A percentile compares a stretch with the other conserved stretches of the same genome.
These are phyloP conservation scores for Penicillium frequentans DNA, from an alignment of 2,329 filamentous ascomycete genomes.

Conservation along the genomic window DNA sequence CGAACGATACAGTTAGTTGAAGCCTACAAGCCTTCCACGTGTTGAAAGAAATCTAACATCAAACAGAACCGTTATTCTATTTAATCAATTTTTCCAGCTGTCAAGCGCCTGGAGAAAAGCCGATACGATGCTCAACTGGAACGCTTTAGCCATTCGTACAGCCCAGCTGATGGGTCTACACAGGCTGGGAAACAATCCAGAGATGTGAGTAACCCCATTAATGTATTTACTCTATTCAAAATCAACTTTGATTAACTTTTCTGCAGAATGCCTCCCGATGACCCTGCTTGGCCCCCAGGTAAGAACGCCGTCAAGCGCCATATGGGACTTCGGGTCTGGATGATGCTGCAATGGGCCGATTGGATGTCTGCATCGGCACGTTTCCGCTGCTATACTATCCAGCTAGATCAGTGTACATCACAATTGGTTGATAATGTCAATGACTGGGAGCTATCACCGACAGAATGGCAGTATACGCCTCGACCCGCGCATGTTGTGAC, in stretches of 20 bases:
- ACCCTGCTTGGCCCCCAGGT: background rate
- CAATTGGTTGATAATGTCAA: background rate
- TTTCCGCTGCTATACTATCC: background rate
- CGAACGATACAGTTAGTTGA: background rate
- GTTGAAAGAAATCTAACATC: background rate
- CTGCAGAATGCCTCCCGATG: background rate
- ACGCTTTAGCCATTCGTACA: slow-evolving; percentile 1
- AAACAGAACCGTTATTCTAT: background rate
- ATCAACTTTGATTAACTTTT: background rate
- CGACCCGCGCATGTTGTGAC: background rate
- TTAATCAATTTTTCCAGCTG: background rate
- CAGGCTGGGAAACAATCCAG: background rate
- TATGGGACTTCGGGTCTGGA: background rate
- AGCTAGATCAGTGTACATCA: background rate
- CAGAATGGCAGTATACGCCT: slow-evolving; percentile 1
- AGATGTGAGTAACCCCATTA: background rate
- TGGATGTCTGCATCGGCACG: slow-evolving; percentile 1
- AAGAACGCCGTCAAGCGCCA: background rate
- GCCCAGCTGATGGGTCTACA: background rate
- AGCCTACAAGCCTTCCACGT: background rate
- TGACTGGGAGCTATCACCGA: slow-evolving; percentile 1
- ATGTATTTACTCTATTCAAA: background rate
- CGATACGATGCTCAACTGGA: slow-evolving; percentile 1
- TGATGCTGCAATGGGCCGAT: slow-evolving; percentile 1
- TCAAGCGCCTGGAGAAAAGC: background rate